Conservation (phyloP, 768 basidiomycete species). For the Pleurotus cornucopiae region DNA sequence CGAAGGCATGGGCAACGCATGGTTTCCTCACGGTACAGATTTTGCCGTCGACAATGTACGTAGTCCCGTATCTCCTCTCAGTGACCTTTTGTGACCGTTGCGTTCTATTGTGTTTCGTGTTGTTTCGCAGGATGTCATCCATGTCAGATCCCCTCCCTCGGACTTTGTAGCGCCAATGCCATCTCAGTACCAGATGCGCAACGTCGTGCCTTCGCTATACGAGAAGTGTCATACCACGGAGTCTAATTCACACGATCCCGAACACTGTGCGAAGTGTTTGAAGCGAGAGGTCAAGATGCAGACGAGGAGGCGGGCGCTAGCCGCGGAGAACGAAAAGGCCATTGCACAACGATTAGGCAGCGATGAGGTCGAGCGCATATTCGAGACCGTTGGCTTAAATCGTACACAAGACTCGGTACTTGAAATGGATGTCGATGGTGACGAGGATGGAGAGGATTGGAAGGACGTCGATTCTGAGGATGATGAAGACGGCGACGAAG, state of each 20-base stretch:
- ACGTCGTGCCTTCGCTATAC: background rate
- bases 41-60: constrained; percentile 8
- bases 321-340: constrained; percentile 8
- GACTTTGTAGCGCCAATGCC: background rate
- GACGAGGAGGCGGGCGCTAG: constrained; percentile 14
- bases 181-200: background rate
- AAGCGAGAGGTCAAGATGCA: background rate
- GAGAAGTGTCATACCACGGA: constrained; percentile 11
- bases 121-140: background rate
- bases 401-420: background rate
- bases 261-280: background rate
- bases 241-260: background rate
- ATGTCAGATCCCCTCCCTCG: background rate
- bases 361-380: background rate
- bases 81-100: background rate
- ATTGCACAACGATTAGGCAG: background rate
- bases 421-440: too few relatives aligned
- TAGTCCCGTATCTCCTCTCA: background rate
- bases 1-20: constrained; percentile 35
- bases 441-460: constrained; percentile 10
- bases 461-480: constrained; percentile 20
- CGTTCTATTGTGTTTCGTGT: background rate
- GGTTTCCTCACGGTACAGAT: constrained; percentile 28
- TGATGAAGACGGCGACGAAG: constrained; percentile 10
- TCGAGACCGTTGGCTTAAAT: background rate